Percentiles rank a stretch among this genome's conserved stretches.
Evolutionary conservation across 2,329 filamentous ascomycete genomes (phyloP).

Genomic region (Ophiosphaerella herpotricha): DNA sequence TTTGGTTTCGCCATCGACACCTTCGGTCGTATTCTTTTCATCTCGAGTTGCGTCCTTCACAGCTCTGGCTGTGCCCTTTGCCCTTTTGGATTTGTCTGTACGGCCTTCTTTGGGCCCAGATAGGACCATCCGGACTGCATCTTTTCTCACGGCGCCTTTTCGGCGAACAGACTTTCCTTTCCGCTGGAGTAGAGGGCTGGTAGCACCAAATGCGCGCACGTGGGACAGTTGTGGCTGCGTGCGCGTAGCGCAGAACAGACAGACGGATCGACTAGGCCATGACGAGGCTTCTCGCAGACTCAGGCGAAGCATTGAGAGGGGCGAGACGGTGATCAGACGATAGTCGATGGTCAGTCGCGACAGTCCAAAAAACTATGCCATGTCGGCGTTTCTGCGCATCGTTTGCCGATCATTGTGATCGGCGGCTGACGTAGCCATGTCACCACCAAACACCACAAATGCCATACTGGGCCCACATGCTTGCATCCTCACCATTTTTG

Average conservation of each 20-base stretch:
- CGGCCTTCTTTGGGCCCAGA: too few relatives aligned
- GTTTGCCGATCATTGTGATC: conserved; percentile 6
- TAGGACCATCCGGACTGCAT: neutral
- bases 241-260: conserved; percentile 26
- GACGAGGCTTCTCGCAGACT: conserved; percentile 23
- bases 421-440: neutral
- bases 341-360: neutral
- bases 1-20: neutral
- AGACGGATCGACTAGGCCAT: conserved; percentile 20
- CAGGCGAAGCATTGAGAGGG: conserved; percentile 33
- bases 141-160: neutral
- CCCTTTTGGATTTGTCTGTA: neutral
- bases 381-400: conserved; percentile 8
- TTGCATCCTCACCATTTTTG: neutral
- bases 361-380: conserved; percentile 8
- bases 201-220: conserved; percentile 23
- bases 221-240: conserved; percentile 7
- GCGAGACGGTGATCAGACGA: conserved; percentile 8
- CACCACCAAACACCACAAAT: neutral
- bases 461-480: neutral
- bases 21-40: too few relatives aligned
- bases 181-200: conserved; percentile 6
- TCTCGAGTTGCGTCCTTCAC: neutral
- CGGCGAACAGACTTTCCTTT: neutral
- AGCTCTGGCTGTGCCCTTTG: neutral